Base-by-base conservation (phyloP, 805 yeast genomes). In the Metschnikowia amazonensis region DNA sequence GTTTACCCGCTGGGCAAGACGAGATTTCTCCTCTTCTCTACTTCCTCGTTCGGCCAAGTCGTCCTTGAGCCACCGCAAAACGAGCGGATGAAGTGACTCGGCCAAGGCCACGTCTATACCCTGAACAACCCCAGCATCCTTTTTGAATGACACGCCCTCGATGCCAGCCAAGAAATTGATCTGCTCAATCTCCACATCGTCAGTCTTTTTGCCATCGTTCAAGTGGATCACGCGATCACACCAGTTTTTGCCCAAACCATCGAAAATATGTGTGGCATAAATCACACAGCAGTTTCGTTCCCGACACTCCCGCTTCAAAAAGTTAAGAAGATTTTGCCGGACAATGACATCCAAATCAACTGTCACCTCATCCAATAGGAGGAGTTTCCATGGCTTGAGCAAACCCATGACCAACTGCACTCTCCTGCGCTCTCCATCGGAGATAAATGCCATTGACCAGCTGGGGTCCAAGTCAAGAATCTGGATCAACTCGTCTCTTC, bases 191-290 rank as follows among this genome's bases (percentile, higher is more conserved):
- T 54, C 43, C n/a, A 70, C 52, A 42, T 68, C 70, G 47, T 72
- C 69, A 18, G 66, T 62, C 24, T 68, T 74, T 20, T 65, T 61
- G 1, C 98, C 97, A 43, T 79, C 76, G 55, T 77, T 81, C 51
- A 94, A 69, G 64, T 94, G 99, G 11, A 83, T 74, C 7, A 94
- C 71, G 43, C 85, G 73, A 31, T 95, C 86, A 24, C 97, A 95
- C 96, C 98, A 94, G 24, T 53, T 50, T 38, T 75, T 73, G 11
- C 88, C 89, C 46, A 94, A 75, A 0, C 99, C 99, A 59, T 94
- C 99, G 64, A 94, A 94, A 39, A 94, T 94, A 60, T 94, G 99
- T 0, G 99, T 94, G 2, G 98, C 94, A 61, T 94, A 94, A 3
- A 92, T 81, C 30, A 94, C 87, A 39, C 89, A 81, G 49, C 95